Percentiles rank a stretch among this genome's conserved stretches.
Conservation (phyloP, 108 stramenopile genomes). For the Pseudonitzschia multiseries region DNA sequence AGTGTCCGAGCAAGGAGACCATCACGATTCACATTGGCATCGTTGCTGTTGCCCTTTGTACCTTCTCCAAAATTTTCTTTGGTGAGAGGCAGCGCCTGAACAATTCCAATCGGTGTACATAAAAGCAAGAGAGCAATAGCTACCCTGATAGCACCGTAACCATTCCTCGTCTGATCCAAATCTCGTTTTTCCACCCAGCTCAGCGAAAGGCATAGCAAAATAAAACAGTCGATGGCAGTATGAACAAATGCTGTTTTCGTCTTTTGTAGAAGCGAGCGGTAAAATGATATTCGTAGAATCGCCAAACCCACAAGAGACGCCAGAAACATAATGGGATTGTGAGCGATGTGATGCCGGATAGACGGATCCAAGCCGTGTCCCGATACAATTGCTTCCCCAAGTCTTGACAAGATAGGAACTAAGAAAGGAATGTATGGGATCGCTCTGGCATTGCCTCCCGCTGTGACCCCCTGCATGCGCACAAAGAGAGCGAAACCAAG, state of each 20-base stretch:
- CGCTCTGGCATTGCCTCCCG: constrained; percentile 20
- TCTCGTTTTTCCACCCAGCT: constrained; percentile 77
- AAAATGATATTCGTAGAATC: constrained; percentile 39
- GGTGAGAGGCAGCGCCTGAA: constrained; percentile 8
- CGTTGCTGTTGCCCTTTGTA: not conserved
- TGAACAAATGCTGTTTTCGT: constrained; percentile 25
- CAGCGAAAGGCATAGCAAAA: constrained; percentile 43
- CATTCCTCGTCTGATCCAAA: constrained; percentile 53
- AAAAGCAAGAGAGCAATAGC: constrained; percentile 38
- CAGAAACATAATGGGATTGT: constrained; percentile 58
- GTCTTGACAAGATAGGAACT: constrained; percentile 51
- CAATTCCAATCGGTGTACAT: constrained; percentile 36
- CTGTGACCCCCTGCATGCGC: constrained; percentile 22
- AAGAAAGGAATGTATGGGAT: constrained; percentile 39
- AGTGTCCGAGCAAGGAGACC: constrained; percentile 8
- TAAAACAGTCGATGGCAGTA: constrained; percentile 38
- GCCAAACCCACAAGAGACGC: constrained; percentile 46
- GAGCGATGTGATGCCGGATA: constrained; percentile 66
- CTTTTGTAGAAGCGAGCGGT: not conserved
- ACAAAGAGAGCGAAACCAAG: constrained; percentile 46
- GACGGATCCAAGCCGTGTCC: constrained; percentile 86
- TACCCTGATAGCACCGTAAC: constrained; percentile 44
- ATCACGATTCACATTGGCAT: not conserved
- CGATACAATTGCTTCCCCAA: constrained; percentile 53
- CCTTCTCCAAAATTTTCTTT: not conserved